Evolutionary conservation across 805 yeast genomes (phyloP).

Genomic region (Metschnikowia gelsemii): DNA sequence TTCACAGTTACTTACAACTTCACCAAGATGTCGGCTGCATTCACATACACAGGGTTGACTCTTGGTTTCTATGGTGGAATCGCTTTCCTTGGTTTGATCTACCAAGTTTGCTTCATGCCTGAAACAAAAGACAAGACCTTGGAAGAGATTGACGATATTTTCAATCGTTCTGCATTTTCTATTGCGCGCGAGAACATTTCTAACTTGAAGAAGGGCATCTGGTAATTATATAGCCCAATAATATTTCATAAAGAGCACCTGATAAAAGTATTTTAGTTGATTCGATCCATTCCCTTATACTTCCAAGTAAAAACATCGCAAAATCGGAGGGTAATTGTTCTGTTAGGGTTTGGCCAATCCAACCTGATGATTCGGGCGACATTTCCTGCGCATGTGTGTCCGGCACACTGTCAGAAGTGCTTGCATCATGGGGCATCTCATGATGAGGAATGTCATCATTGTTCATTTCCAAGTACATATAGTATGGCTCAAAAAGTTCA

Average conservation of each 20-base stretch:
- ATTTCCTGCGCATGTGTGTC: not conserved
- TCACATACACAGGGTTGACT: slow-evolving; percentile 62
- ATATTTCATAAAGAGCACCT: too few species aligned
- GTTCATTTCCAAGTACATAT: slow-evolving; percentile 1
- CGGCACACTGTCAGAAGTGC: too few species aligned
- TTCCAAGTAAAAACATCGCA: too few species aligned
- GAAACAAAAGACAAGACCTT: slow-evolving; percentile 71
- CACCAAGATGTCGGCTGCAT: slow-evolving; percentile 51
- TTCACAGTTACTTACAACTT: slow-evolving; percentile 66
- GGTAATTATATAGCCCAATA: slow-evolving; percentile 8
- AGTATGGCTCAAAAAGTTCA: slow-evolving; percentile 22
- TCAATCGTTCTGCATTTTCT: slow-evolving; percentile 46
- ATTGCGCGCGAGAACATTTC: slow-evolving; percentile 37
- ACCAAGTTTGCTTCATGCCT: slow-evolving; percentile 59
- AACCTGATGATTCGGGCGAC: not conserved
- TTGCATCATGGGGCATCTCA: slow-evolving; percentile 3
- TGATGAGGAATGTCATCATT: not conserved
- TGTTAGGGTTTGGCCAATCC: not conserved
- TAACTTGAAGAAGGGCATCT: slow-evolving; percentile 27
- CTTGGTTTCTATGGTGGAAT: slow-evolving; percentile 69
- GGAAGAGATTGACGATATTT: slow-evolving; percentile 69
- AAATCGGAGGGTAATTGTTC: too few species aligned
- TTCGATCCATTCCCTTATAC: too few species aligned
- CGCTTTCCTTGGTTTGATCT: slow-evolving; percentile 55
- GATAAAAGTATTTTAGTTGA: too few species aligned